Conservation (phyloP, 2,329 filamentous ascomycete species). For the Aspergillus jensenii region DNA sequence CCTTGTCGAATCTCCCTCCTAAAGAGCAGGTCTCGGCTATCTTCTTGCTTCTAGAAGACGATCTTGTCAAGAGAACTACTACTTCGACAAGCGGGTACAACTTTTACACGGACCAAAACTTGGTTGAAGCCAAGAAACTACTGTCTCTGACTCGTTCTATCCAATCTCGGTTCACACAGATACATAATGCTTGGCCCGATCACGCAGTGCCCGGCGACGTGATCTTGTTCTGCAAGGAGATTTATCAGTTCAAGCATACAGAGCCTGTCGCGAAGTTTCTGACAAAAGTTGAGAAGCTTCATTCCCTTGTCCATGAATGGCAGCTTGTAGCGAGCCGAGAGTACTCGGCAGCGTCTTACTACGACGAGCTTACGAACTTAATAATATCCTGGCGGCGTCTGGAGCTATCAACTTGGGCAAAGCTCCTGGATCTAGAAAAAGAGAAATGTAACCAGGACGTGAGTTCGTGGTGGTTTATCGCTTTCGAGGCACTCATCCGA, state of each 20-base stretch:
- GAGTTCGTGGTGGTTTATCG: conserved; percentile 92
- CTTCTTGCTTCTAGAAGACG: conserved; percentile 65
- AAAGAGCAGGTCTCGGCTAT: conserved; percentile 64
- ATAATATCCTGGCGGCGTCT: conserved; percentile 88
- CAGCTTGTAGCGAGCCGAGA: conserved; percentile 85
- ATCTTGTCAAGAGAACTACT: conserved; percentile 51
- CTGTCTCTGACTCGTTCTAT: conserved; percentile 68
- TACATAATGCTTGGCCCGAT: conserved; percentile 64
- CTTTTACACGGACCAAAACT: conserved; percentile 83
- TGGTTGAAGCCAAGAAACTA: conserved; percentile 72
- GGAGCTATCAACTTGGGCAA: conserved; percentile 89
- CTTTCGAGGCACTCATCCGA: conserved; percentile 84
- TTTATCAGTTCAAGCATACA: conserved; percentile 72
- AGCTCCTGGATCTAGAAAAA: conserved; percentile 80
- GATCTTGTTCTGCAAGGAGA: conserved; percentile 68
- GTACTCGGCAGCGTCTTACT: conserved; percentile 67
- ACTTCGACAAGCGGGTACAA: conserved; percentile 63
- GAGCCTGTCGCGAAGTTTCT: conserved; percentile 86
- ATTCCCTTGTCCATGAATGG: conserved; percentile 87
- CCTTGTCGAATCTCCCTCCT: conserved; percentile 33
- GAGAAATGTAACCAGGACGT: conserved; percentile 74
- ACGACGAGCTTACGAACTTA: conserved; percentile 74
- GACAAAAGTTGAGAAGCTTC: conserved; percentile 82
- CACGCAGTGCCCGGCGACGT: conserved; percentile 82
- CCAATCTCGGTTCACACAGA: conserved; percentile 68